Evolutionary conservation across 305 asterid species (phyloP).

Genomic region (Withania somnifera): DNA sequence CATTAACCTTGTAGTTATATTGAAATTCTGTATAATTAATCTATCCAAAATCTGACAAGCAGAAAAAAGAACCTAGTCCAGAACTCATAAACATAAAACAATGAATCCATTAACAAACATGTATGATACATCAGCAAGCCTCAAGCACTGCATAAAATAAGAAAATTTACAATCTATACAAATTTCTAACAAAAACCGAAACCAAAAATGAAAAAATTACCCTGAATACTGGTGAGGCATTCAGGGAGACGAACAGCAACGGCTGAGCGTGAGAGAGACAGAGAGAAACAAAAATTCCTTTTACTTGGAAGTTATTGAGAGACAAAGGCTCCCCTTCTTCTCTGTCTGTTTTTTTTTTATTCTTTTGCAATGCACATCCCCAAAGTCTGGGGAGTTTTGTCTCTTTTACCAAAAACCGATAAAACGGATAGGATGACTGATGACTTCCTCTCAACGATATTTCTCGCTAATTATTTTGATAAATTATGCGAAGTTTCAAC

Average conservation of each 20-base stretch:
- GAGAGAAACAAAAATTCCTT: conserved; percentile 38
- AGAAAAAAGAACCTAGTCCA: not conserved
- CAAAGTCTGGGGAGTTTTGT: conserved; percentile 7
- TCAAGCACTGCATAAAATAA: not conserved
- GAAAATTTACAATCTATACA: not conserved
- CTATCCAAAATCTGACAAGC: not conserved
- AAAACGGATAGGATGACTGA: not conserved
- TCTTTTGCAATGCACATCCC: no score
- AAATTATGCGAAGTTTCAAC: not conserved
- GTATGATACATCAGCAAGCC: not conserved
- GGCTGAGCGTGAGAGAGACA: conserved; percentile 71
- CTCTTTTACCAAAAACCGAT: not conserved
- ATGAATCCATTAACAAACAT: not conserved
- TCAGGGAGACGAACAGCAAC: conserved; percentile 94
- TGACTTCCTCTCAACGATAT: conserved; percentile 5
- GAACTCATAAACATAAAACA: not conserved
- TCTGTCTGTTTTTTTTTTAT: conserved; percentile 7
- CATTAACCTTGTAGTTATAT: not conserved
- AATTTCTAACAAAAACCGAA: not conserved
- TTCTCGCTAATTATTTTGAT: conserved; percentile 9
- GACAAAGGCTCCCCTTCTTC: conserved; percentile 27
- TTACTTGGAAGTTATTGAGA: conserved; percentile 50
- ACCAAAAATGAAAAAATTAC: conserved; percentile 12
- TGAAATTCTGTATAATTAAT: not conserved
- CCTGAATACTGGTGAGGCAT: conserved; percentile 99